phyloP scores from a whole-genome alignment of 768 basidiomycete genomes.

The Kwoniella botswanensis region DNA sequence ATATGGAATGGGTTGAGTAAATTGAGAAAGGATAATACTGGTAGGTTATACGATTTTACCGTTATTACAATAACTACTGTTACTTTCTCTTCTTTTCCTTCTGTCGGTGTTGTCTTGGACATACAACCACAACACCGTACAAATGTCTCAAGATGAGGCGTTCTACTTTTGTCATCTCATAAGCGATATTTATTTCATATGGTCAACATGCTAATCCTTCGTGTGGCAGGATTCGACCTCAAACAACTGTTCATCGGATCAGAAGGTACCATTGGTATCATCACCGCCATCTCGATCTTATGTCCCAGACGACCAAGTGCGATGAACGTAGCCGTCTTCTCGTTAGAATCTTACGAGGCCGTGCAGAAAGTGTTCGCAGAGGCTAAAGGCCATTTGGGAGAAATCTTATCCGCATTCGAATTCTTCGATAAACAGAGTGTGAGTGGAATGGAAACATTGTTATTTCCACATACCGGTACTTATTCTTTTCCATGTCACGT shows the following conservation, averaged over 20 bases:
- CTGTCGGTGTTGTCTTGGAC: no score
- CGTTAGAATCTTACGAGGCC: conserved; percentile 81
- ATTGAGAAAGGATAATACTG: conserved; percentile 95
- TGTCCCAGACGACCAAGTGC: conserved; percentile 77
- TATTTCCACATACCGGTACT: background rate
- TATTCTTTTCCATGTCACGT: background rate
- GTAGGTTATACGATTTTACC: conserved; percentile 60
- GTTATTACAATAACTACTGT: no score
- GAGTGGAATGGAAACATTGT: conserved; percentile 37
- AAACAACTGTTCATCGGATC: conserved; percentile 98
- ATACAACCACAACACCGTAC: no score
- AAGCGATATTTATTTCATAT: no score
- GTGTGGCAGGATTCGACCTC: conserved; percentile 80
- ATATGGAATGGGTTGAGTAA: conserved; percentile 85
- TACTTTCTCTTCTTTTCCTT: no score
- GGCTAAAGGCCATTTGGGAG: conserved; percentile 80
- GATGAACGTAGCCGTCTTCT: conserved; percentile 88
- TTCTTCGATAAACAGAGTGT: conserved; percentile 78
- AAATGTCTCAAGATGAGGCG: no score
- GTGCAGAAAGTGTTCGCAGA: conserved; percentile 82
- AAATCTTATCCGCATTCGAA: conserved; percentile 97
- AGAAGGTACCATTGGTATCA: conserved; percentile 93
- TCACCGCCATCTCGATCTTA: conserved; percentile 93
- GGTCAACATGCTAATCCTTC: background rate
- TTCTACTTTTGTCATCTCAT: no score